Percentiles rank a stretch among this genome's conserved stretches.
Evolutionary conservation across 108 stramenopile species (phyloP).

Genomic region (Nannochloropsis gaditana): DNA sequence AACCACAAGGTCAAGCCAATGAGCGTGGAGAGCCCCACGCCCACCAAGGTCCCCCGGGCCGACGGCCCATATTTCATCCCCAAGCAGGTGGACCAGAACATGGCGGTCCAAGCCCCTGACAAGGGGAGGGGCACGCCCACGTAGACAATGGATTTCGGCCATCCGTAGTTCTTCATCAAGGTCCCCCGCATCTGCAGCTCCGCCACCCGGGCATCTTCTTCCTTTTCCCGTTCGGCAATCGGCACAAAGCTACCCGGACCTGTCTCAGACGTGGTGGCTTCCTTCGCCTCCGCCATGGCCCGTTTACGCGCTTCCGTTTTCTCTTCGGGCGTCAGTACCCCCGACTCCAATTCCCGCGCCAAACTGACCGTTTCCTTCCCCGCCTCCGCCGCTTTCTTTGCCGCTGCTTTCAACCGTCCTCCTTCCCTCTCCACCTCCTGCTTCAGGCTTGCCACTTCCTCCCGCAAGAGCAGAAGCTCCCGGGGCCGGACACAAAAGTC

Average conservation of each 20-base stretch:
- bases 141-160: background rate
- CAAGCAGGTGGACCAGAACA: background rate
- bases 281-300: background rate
- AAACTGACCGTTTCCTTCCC: background rate
- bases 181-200: background rate
- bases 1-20: background rate
- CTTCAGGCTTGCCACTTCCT: background rate
- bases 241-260: background rate
- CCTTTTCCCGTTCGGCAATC: background rate
- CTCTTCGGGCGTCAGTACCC: background rate
- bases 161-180: background rate
- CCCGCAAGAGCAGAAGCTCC: background rate
- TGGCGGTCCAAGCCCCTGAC: background rate
- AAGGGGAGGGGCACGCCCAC: background rate
- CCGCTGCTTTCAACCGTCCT: background rate
- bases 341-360: background rate
- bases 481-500: background rate
- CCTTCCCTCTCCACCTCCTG: constrained; percentile 16
- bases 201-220: background rate
- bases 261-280: background rate
- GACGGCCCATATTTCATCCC: constrained; percentile 1
- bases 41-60: background rate
- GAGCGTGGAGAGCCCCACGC: background rate
- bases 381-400: background rate
- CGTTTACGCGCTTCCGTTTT: background rate